These are phyloP conservation scores for Paecilomyces sp. DNA, from an alignment of 2,329 filamentous ascomycete genomes.

Conservation along the genomic window DNA sequence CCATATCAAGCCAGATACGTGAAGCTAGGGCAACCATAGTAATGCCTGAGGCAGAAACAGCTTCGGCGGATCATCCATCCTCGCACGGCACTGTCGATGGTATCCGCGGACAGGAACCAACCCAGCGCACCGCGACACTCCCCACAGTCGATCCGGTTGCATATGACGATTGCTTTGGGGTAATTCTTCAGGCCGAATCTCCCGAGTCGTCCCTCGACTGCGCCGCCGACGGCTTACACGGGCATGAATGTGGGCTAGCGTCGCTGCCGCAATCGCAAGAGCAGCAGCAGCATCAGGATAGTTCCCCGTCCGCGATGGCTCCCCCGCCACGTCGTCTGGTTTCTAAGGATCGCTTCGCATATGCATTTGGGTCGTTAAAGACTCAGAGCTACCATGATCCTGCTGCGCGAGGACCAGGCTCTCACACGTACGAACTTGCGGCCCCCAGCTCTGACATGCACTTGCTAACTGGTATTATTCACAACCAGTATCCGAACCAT, in stretches of 20 bases:
- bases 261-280: conserved; percentile 8
- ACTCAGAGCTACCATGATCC: conserved; percentile 65
- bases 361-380: conserved; percentile 60
- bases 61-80: neutral
- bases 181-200: neutral
- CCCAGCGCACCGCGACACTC: neutral
- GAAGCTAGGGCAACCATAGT: neutral
- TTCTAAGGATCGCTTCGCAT: conserved; percentile 61
- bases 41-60: neutral
- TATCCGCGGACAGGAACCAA: neutral
- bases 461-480: conserved; percentile 14
- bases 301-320: conserved; percentile 24
- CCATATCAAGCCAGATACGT: neutral
- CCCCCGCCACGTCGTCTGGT: conserved; percentile 34
- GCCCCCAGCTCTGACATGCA: neutral
- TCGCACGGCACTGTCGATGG: neutral
- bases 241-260: conserved; percentile 12
- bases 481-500: conserved; percentile 62
- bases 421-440: conserved; percentile 46
- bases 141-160: neutral
- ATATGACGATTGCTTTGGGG: neutral
- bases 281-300: conserved; percentile 8
- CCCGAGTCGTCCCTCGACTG: conserved; percentile 1
- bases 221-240: conserved; percentile 13
- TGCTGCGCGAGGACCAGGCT: conserved; percentile 46